phyloP scores from a whole-genome alignment of 1,139 yeast species.

The Hemisphaericaspora lyxosophila region DNA sequence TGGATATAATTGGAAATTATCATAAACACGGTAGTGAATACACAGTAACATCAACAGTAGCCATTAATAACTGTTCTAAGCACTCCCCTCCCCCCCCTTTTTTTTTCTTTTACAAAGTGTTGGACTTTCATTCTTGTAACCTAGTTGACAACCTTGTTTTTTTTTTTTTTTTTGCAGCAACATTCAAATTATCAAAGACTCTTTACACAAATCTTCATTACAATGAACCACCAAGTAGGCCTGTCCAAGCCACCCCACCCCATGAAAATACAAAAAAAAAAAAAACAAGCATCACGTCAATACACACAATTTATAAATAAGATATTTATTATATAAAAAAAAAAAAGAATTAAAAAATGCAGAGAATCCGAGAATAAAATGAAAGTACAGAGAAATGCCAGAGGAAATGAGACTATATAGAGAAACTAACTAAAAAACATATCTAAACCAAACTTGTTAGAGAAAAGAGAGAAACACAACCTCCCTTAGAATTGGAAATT shows the following conservation, averaged over 20 bases:
- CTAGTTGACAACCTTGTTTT: background rate
- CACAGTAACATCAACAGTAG: no score
- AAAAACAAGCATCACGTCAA: no score
- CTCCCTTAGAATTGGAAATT: conserved; percentile 47
- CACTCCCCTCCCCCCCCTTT: no score
- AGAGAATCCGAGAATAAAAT: conserved; percentile 2
- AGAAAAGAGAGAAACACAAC: background rate
- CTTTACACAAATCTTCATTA: no score
- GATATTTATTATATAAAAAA: background rate
- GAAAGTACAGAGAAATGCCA: conserved; percentile 2
- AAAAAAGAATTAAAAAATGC: conserved; percentile 2
- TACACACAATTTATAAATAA: no score
- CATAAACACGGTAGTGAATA: no score
- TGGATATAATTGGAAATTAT: no score
- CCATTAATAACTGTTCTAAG: no score
- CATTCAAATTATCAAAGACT: no score
- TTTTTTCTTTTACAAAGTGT: background rate
- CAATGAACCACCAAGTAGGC: no score
- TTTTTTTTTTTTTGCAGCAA: background rate
- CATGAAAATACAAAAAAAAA: background rate
- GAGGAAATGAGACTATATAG: background rate
- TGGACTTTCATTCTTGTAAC: background rate
- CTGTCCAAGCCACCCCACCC: no score
- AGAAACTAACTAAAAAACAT: background rate
- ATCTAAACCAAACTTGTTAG: no score